Percentiles rank a stretch among this genome's conserved stretches.
These are phyloP conservation scores for Fraxinus americana DNA, from an alignment of 257 asterid species.

Conservation along the genomic window DNA sequence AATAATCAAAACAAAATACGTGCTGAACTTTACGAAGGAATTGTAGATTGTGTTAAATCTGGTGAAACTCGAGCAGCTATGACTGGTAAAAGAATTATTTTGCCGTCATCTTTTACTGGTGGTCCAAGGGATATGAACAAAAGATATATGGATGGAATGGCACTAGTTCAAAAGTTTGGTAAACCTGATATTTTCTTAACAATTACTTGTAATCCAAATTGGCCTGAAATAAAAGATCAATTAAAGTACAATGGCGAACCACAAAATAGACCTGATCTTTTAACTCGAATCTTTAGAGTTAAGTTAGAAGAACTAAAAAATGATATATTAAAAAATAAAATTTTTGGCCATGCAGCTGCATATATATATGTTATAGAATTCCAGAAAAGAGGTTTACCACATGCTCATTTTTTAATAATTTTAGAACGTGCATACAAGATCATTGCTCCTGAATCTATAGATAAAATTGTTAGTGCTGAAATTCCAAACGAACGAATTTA, in stretches of 20 bases:
- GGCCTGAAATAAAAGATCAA: neutral
- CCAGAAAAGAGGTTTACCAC: too few relatives aligned
- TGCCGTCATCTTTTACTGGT: neutral
- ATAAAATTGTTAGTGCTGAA: neutral
- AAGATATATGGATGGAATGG: too few relatives aligned
- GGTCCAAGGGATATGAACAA: too few relatives aligned
- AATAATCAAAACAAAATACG: neutral
- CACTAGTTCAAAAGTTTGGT: too few relatives aligned
- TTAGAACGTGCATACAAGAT: too few relatives aligned
- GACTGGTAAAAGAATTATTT: neutral
- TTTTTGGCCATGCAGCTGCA: neutral
- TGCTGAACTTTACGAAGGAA: neutral
- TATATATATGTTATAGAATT: too few relatives aligned
- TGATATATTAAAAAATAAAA: neutral
- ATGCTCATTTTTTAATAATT: too few relatives aligned
- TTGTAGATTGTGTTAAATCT: neutral
- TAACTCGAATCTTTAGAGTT: neutral
- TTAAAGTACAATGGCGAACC: neutral
- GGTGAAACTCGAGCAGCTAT: neutral
- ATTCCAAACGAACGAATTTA: too few relatives aligned
- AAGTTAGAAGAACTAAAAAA: neutral
- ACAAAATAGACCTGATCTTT: neutral
- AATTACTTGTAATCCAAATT: neutral
- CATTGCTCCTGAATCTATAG: too few relatives aligned
- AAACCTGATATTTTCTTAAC: too few relatives aligned